Conservation (phyloP, 345 rosid species). For the Murraya koenigii region DNA sequence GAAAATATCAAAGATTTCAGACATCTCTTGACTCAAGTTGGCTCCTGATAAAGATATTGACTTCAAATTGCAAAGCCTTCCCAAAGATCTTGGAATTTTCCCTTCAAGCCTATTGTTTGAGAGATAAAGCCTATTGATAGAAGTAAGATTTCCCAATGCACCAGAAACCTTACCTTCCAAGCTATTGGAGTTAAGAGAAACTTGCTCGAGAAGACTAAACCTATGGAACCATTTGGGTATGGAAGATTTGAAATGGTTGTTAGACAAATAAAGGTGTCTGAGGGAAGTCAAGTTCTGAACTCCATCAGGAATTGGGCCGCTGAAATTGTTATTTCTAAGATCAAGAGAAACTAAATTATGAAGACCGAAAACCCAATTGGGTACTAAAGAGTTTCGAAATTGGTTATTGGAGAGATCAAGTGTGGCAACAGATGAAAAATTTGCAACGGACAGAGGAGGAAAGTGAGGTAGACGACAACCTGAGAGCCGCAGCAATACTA, state of each 20-base stretch:
- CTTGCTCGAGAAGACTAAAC: constrained; percentile 1
- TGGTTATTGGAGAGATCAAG: neutral
- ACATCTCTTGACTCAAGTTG: neutral
- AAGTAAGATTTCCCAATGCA: constrained; percentile 22
- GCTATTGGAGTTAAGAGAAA: neutral
- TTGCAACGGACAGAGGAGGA: neutral
- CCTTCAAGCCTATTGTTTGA: neutral
- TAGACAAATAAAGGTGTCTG: neutral
- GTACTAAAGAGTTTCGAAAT: neutral
- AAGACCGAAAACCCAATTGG: neutral
- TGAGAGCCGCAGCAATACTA: neutral
- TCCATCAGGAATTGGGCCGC: neutral
- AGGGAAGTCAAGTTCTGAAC: constrained; percentile 10
- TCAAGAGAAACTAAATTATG: neutral
- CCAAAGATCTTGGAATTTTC: neutral
- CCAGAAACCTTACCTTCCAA: constrained; percentile 13
- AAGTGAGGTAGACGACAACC: neutral
- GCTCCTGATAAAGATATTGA: neutral
- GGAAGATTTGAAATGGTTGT: constrained; percentile 2
- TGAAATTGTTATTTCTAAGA: neutral
- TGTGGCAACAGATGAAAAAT: neutral
- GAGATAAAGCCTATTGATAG: constrained; percentile 5
- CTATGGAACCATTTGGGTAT: constrained; percentile 6
- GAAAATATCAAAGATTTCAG: constrained; percentile 3
- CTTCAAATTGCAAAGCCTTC: constrained; percentile 7